A percentile compares a stretch with the other conserved stretches of the same genome.
phyloP scores from a whole-genome alignment of 805 yeast genomes.

The Candida tibetensis region DNA sequence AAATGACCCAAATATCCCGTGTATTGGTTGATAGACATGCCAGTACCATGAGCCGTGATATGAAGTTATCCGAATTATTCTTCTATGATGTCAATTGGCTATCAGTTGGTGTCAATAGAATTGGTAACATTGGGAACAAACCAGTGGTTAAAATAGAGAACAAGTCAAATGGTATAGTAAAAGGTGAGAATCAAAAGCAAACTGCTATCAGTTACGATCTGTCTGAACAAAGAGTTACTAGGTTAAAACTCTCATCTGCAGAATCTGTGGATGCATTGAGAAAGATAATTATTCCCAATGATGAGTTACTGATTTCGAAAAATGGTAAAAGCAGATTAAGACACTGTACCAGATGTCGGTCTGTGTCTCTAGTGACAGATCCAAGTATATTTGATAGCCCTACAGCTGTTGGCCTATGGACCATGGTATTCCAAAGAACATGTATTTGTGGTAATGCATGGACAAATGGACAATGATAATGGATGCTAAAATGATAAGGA shows the following conservation, averaged over 20 bases:
- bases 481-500: no score
- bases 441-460: conserved; percentile 81
- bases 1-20: conserved; percentile 37
- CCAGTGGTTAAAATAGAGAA: neutral
- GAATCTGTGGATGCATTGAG: conserved; percentile 38
- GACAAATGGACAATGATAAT: conserved; percentile 47
- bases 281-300: conserved; percentile 27
- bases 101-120: conserved; percentile 30
- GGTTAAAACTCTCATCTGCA: conserved; percentile 19
- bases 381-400: conserved; percentile 35
- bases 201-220: neutral
- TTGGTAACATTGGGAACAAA: neutral
- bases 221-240: neutral
- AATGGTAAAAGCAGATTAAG: conserved; percentile 17
- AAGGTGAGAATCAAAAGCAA: no score
- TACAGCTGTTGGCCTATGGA: conserved; percentile 45
- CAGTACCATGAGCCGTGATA: conserved; percentile 40
- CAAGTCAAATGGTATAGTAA: no score
- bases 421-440: conserved; percentile 65
- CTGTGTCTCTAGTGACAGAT: conserved; percentile 40
- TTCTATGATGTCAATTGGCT: conserved; percentile 70
- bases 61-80: conserved; percentile 53
- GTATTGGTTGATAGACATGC: conserved; percentile 49
- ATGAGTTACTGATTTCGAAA: neutral
- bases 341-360: conserved; percentile 42